Evolutionary conservation across 306 rosid species (phyloP).

Genomic region (Cercis canadensis): DNA sequence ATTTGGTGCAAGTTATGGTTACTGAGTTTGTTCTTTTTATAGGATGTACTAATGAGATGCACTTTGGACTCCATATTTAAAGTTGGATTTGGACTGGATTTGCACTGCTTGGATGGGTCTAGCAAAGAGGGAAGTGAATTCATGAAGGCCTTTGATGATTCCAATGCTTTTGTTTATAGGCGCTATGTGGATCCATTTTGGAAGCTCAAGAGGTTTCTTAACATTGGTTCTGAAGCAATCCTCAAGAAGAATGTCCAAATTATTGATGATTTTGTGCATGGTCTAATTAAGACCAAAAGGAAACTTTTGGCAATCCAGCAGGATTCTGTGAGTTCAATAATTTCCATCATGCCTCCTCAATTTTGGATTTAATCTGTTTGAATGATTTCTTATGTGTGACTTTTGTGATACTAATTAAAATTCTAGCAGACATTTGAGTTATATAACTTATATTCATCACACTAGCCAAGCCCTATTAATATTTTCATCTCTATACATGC

Average conservation of each 20-base stretch:
- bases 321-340: constrained; percentile 36
- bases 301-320: constrained; percentile 21
- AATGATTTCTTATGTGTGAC: no score
- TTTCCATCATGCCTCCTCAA: neutral
- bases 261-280: constrained; percentile 41
- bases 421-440: no score
- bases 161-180: constrained; percentile 44
- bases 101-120: constrained; percentile 56
- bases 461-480: no score
- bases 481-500: no score
- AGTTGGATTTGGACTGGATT: constrained; percentile 61
- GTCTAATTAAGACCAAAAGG: constrained; percentile 46
- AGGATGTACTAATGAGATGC: constrained; percentile 55
- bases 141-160: constrained; percentile 57
- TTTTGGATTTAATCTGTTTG: neutral
- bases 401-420: no score
- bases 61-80: constrained; percentile 59
- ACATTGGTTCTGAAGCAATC: constrained; percentile 50
- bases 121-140: constrained; percentile 42
- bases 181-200: constrained; percentile 54
- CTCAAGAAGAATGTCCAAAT: constrained; percentile 41
- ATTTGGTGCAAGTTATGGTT: neutral
- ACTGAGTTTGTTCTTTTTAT: neutral
- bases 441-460: no score
- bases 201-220: constrained; percentile 51